Evolutionary conservation across 1,284 basidiomycete species (phyloP).

Genomic region (Pseudozyma hubeiensis): DNA sequence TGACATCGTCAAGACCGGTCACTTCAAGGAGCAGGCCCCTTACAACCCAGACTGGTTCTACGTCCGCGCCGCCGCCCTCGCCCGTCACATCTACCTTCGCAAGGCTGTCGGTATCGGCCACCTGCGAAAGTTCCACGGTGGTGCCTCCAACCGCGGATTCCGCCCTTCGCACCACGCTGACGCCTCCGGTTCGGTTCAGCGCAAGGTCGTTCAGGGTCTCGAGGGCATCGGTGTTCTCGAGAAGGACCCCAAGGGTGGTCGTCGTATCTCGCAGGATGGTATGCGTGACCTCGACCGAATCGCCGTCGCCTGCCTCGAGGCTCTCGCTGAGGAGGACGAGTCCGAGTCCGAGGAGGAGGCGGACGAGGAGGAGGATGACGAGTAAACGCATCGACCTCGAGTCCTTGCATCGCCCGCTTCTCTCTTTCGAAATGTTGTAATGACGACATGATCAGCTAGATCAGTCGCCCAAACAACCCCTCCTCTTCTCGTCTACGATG

Average conservation of each 20-base stretch:
- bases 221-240: slow-evolving; percentile 99
- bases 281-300: slow-evolving; percentile 98
- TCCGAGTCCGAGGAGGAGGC: slow-evolving; percentile 83
- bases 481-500: too few species aligned
- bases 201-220: slow-evolving; percentile 86
- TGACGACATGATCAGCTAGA: background rate
- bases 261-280: slow-evolving; percentile 96
- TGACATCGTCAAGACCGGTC: slow-evolving; percentile 98
- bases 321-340: slow-evolving; percentile 84
- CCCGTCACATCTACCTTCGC: slow-evolving; percentile 99
- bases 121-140: slow-evolving; percentile 95
- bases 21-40: slow-evolving; percentile 97
- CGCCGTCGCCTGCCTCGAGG: slow-evolving; percentile 93
- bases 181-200: slow-evolving; percentile 77
- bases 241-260: slow-evolving; percentile 88
- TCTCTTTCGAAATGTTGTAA: background rate
- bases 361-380: slow-evolving; percentile 70
- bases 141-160: slow-evolving; percentile 87
- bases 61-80: slow-evolving; percentile 96
- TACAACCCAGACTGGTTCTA: slow-evolving; percentile 99
- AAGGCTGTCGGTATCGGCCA: slow-evolving; percentile 98
- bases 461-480: too few species aligned
- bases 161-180: slow-evolving; percentile 91
- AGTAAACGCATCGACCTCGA: slow-evolving; percentile 39
- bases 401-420: background rate